A percentile compares a stretch with the other conserved stretches of the same genome.
Conservation (phyloP, 1,284 basidiomycete species). For the Clitocybe nebularis region DNA sequence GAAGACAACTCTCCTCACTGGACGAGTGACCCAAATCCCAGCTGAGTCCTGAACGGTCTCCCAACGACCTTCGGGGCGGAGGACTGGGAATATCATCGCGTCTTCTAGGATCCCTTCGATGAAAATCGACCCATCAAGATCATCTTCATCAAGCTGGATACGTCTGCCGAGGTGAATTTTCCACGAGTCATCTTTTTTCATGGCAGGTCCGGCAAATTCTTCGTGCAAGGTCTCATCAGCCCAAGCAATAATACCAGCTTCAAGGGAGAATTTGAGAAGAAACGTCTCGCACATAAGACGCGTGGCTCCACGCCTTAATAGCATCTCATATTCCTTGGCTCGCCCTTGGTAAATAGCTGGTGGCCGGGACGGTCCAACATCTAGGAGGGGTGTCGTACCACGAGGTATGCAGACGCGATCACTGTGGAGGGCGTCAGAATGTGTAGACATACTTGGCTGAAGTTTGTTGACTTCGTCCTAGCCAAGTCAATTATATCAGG, state of each 20-base stretch:
- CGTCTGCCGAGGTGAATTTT: constrained; percentile 30
- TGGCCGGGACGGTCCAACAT: neutral
- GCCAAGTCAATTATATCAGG: neutral
- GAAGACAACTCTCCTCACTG: constrained; percentile 3
- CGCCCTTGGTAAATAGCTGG: constrained; percentile 4
- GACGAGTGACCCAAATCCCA: constrained; percentile 23
- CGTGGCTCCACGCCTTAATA: constrained; percentile 30
- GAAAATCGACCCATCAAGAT: constrained; percentile 30
- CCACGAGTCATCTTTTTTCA: constrained; percentile 29
- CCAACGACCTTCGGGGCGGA: constrained; percentile 14
- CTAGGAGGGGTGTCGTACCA: constrained; percentile 8
- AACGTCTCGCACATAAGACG: constrained; percentile 32
- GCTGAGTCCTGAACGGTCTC: constrained; percentile 20
- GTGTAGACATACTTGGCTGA: constrained; percentile 3
- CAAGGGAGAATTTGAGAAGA: constrained; percentile 22
- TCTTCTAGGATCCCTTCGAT: constrained; percentile 32
- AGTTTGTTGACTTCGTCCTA: constrained; percentile 3
- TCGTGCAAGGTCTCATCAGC: constrained; percentile 26
- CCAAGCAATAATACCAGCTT: constrained; percentile 30
- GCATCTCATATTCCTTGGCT: constrained; percentile 20
- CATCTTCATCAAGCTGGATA: constrained; percentile 27
- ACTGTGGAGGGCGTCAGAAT: constrained; percentile 5
- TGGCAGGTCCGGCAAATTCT: constrained; percentile 25
- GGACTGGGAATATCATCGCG: constrained; percentile 21
- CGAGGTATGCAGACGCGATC: constrained; percentile 10